phyloP scores from a whole-genome alignment of 2,329 filamentous ascomycete genomes.

The Diaporthe longicolla region DNA sequence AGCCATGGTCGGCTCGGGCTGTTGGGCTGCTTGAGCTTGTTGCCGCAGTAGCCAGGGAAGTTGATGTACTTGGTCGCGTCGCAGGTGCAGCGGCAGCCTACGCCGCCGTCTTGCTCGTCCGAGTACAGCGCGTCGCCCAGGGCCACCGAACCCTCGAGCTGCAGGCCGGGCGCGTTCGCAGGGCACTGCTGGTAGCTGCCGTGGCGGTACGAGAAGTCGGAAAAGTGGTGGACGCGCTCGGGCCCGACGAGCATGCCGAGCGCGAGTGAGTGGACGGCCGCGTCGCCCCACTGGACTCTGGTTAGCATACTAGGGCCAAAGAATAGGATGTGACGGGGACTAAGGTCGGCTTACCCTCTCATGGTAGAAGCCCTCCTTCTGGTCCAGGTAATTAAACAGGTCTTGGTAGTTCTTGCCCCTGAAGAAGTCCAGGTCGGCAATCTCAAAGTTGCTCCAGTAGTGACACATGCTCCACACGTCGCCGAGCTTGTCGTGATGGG shows the following conservation, averaged over 20 bases:
- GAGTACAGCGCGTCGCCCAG: constrained; percentile 47
- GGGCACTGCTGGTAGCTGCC: constrained; percentile 52
- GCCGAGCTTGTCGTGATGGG: constrained; percentile 56
- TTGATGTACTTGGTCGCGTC: constrained; percentile 53
- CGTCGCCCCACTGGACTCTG: constrained; percentile 58
- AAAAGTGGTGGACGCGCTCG: constrained; percentile 59
- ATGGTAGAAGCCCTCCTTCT: constrained; percentile 59
- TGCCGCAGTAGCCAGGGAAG: constrained; percentile 53
- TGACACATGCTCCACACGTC: constrained; percentile 61
- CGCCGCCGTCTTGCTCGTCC: constrained; percentile 49
- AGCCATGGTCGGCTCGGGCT: constrained; percentile 50
- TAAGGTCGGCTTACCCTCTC: constrained; percentile 54
- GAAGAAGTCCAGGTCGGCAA: constrained; percentile 62
- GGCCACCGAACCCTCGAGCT: constrained; percentile 51
- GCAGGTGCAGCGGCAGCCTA: constrained; percentile 59
- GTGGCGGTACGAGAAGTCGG: constrained; percentile 60
- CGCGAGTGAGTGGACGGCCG: constrained; percentile 60
- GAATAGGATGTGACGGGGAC: too few relatives aligned
- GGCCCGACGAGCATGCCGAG: constrained; percentile 58
- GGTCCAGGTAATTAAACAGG: constrained; percentile 57
- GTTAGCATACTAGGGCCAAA: constrained; percentile 16
- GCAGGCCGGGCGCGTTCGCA: constrained; percentile 55
- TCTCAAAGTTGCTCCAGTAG: constrained; percentile 65
- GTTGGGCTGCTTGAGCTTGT: constrained; percentile 56
- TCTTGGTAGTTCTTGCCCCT: constrained; percentile 57